Conservation (phyloP, 192 early-diverging fungal genomes). For the Paraglomus brasilianum region DNA sequence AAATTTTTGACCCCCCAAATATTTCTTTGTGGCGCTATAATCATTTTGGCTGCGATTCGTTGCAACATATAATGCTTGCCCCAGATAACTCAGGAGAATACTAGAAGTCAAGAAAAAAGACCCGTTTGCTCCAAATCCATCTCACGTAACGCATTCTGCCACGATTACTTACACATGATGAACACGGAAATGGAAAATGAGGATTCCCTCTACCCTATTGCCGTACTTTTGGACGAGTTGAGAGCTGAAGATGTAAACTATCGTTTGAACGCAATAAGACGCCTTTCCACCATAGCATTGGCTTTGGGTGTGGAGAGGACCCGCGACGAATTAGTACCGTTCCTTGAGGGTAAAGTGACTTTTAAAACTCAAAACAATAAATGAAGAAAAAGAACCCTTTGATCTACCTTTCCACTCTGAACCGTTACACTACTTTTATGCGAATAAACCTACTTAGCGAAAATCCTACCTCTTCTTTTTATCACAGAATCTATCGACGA, state of each 20-base stretch:
- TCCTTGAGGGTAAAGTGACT: conserved; percentile 80
- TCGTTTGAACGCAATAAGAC: conserved; percentile 79
- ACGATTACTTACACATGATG: conserved; percentile 28
- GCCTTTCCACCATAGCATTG: conserved; percentile 81
- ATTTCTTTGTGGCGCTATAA: no score
- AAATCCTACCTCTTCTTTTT: neutral
- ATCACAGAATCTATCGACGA: conserved; percentile 94
- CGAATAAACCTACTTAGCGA: neutral
- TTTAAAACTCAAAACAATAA: neutral
- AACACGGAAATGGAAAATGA: conserved; percentile 45
- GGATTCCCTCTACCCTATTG: conserved; percentile 81
- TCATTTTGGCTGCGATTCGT: no score
- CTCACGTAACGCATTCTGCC: no score
- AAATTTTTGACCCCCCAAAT: no score
- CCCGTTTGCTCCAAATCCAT: no score
- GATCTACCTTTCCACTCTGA: conserved; percentile 14
- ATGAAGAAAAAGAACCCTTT: neutral
- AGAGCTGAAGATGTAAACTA: conserved; percentile 89
- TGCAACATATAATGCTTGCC: no score
- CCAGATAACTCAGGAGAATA: no score
- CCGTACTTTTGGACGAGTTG: conserved; percentile 88
- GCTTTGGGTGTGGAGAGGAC: conserved; percentile 95
- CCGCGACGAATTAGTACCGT: conserved; percentile 94
- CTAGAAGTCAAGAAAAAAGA: no score
- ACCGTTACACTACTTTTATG: neutral